Evolutionary conservation across 2,329 filamentous ascomycete species (phyloP), one percentile per base, ranked within the genome.

Genomic region (Exophiala sp.): DNA sequence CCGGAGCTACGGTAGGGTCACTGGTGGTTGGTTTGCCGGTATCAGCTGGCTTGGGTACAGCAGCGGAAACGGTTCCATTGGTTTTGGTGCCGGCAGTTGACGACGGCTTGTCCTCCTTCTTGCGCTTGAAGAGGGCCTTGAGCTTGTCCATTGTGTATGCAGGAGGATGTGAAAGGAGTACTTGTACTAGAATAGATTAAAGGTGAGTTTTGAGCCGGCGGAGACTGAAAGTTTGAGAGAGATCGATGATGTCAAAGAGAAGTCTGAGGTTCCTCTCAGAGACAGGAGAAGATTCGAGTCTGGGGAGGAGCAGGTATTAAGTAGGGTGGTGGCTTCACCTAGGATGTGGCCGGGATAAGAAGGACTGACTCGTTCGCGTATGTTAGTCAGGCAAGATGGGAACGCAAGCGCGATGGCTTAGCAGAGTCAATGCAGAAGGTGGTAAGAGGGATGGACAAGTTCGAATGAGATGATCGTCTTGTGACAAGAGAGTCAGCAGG

Each of bases 51-150:
- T 60, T 52, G 14, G 61, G 44, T 16, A 45, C 54, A 5, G 56
- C 48, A 7, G 57, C 51, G 12, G 52, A 12, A 29, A 51, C 45
- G 38, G 49, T 54, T 21, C 55, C 52, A 16, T 54, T 52, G 16
- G 58, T 58, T 42, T 56, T 59, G 32, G 60, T 57, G 21, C 42
- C 51, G 18, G 59, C 47, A 18, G 55, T 50, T 36, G 47, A 44
- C 14, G 47, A 42, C 18, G 20, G 32, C 40, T 16, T 32, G 20
- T 59, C 50, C 29, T 56, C 55, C 57, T 61, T 58, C 54, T 59
- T 60, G 40, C 53, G 52, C 54, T 55, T 61, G 56, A 64, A 62
- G 56, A 64, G 41, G 35, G 58, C 47, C 53, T 64, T 64, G 60
- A 64, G 36, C 53, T 62, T 64, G 41, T 64, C 62, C 60, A 64